Evolutionary conservation across 352 stramenopile genomes (phyloP), one percentile per base, ranked within the genome.

Genomic region (Globisporangium irregulare): DNA sequence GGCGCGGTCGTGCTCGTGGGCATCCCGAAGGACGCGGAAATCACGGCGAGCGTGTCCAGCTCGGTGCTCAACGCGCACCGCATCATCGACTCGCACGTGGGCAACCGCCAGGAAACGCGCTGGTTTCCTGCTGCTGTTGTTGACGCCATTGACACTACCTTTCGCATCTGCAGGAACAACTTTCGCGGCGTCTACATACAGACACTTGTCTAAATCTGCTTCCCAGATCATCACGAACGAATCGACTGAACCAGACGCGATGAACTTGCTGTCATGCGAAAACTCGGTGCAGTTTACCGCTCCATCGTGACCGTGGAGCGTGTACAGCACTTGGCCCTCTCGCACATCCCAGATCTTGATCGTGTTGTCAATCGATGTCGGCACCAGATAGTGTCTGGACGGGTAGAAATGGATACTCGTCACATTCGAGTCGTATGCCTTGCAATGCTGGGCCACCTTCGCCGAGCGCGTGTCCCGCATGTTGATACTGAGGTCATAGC

Each of bases 341-440:
- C 94, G 81, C 59, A 98, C 73, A 70, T 98, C 94, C 93, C 94
- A 98, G 41, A 98, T 75, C 73, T 97, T 97, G 29, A 98, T 73
- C 7, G 85, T 90, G 55, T 80, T 77, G 74, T 98, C 94, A n/a
- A 87, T 73, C 6, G 87, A 94, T 14, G 84, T 90, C n/a, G 92
- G 97, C 25, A 97, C 64, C 63, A 98, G 51, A 71, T 97, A 98
- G 68, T 96, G 91, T 14, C 93, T 93, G 18, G 80, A 94, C 53
- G 89, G 83, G 69, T 98, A 92, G 76, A 98, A 98, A 25, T 74
- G 71, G n/a, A 98, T 71, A 53, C 78, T 84, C 27, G 85, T 96
- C 12, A 92, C 85, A 51, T 76, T 85, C 8, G 77, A 87, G 43
- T 92, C 78, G 67, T 98, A 92, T 4, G 94, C 92, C 27, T 87